Base-by-base conservation (phyloP, 176 grass and related monocot genomes). In the Ananas comosus region DNA sequence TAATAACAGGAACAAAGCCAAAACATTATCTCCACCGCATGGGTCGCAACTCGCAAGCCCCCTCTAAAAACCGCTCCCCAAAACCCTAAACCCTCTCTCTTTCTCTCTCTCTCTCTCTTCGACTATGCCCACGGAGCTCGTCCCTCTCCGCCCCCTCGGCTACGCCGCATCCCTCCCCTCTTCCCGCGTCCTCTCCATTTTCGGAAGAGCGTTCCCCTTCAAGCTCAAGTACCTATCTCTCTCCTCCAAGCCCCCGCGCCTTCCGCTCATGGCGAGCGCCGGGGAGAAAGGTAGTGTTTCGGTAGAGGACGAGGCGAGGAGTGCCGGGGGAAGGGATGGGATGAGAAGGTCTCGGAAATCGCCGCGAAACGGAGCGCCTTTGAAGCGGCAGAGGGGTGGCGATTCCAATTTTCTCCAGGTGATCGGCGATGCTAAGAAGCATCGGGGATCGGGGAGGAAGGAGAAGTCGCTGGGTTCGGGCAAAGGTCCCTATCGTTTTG, bases 131-230 rank as follows among this genome's bases (percentile, higher is more conserved):
- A n/a, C 1, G 16, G 56, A 61, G 21, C n/a, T 61, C 17, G n/a
- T 61, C 24, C 76, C 72, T 48, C 19, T 91, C 72, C 79, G 79
- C 69, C 21, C 79, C 23, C 51, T 78, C 13, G 56, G 64, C 13
- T 33, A 52, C 29, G 16, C 27, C 12, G 51, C 29, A 48, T 10
- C 54, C 27, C 7, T 76, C 22, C 24, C 49, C 27, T 58, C 50
- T 7, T 11, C 80, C 27, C 68, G 78, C 8, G 69, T 65, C 10
- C 29, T 63, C 65, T 74, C 83, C 13, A 67, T 86, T 29, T 70
- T 92, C 9, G 25, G 69, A 11, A 77, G 83, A 80, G 71, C 77
- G 13, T 88, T 92, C 69, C 84, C 89, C 21, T 72, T 78, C 72
- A 78, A 78, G 73, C 80, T 82, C 72, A 65, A 69, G 17, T 70